Evolutionary conservation across 352 stramenopile species (phyloP).

Genomic region (Paralagenidium karlingii): DNA sequence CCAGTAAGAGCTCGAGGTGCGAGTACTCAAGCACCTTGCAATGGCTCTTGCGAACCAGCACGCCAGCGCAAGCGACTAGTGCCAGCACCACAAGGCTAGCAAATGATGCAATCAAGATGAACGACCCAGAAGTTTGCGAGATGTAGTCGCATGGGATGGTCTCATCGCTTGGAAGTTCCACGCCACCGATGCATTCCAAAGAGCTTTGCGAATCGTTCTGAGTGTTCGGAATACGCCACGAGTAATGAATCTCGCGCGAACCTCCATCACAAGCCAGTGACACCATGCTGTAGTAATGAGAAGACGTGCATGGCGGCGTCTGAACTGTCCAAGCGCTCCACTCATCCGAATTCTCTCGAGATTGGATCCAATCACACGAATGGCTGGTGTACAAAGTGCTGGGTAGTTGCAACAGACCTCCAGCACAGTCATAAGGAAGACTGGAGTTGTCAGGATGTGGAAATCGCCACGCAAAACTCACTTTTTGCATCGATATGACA

Average conservation of each 20-base stretch:
- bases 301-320: constrained; percentile 23
- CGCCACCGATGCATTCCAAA: constrained; percentile 15
- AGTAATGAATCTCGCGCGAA: too few relatives aligned
- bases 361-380: constrained; percentile 13
- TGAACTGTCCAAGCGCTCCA: constrained; percentile 22
- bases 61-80: constrained; percentile 5
- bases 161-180: constrained; percentile 1
- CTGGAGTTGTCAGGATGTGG: constrained; percentile 18
- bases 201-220: constrained; percentile 9
- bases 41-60: constrained; percentile 20
- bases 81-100: constrained; percentile 6
- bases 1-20: constrained; percentile 43
- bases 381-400: constrained; percentile 18
- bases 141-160: constrained; percentile 27
- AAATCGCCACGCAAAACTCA: constrained; percentile 19
- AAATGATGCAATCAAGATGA: constrained; percentile 6
- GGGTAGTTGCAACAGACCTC: constrained; percentile 14
- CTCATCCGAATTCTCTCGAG: constrained; percentile 4
- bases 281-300: constrained; percentile 23
- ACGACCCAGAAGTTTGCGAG: constrained; percentile 9
- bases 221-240: constrained; percentile 6
- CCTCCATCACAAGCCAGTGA: constrained; percentile 19
- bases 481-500: background rate
- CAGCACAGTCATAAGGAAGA: constrained; percentile 26
- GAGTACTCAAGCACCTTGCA: constrained; percentile 45